Base-by-base conservation (phyloP, 1,139 yeast species). In the Citeromyces siamensis region DNA sequence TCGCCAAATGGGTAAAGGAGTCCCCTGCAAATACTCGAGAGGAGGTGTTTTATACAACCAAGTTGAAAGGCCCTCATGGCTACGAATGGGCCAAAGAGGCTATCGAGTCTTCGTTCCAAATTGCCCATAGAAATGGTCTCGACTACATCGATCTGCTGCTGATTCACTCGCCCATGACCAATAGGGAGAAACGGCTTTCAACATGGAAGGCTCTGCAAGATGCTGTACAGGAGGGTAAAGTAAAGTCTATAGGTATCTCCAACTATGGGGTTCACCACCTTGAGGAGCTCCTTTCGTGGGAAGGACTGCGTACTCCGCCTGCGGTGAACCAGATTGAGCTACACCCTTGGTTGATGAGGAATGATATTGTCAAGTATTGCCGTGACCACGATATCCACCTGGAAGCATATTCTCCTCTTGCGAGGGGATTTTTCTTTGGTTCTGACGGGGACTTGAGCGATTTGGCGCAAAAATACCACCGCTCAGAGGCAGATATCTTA, bases 371-470 rank as follows among this genome's bases (percentile, higher is more conserved):
- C 3, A 66, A 68, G 29, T 77, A 59, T 55, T 76, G 82, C 43
- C 55, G 61, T 35, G 41, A 58, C 37, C 50, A 71, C 47, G 65
- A 69, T 54, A 64, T 81, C 23, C 55, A 64, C 5, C 67, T 74
- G 6, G 81, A 79, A 52, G 86, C 90, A 1, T 82, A 70, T 54
- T 71, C 84, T 4, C 90, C 94, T n/a, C 61, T 79, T 48, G 75
- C 83, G 2, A 76, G 71, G 41, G 81, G 85, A 5, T 51, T 55
- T 37, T 68, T 71, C 46, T 50, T 72, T 26, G 23, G 23, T 7
- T 46, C 58, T 19, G 77, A 75, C 50, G 66, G 71, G 2, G 68
- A 58, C 38, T 59, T 75, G 38, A 47, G 56, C 27, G 53, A 43
- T 35, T 47, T 68, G 13, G 66, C 68, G 1, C 41, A 52, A 5